These are phyloP conservation scores for Leccinum fibrillosum DNA, from an alignment of 768 basidiomycete species.

Conservation along the genomic window DNA sequence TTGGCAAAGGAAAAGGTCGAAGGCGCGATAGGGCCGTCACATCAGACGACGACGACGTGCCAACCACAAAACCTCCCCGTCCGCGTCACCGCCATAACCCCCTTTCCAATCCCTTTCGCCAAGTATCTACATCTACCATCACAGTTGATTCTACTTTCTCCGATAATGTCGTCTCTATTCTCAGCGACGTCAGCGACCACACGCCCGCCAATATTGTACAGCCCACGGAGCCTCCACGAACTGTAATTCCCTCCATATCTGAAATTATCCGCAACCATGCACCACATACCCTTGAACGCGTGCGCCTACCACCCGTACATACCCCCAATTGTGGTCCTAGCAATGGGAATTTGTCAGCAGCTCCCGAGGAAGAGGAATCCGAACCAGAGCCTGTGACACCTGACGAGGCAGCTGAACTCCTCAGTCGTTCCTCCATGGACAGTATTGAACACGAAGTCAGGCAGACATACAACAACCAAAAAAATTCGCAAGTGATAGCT, in stretches of 20 bases:
- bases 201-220: slow-evolving; percentile 12
- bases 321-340: slow-evolving; percentile 48
- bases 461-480: slow-evolving; percentile 63
- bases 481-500: slow-evolving; percentile 26
- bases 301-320: slow-evolving; percentile 44
- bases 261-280: slow-evolving; percentile 83
- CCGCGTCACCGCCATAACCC: slow-evolving; percentile 21
- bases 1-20: slow-evolving; percentile 47
- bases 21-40: slow-evolving; percentile 26
- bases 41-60: slow-evolving; percentile 54
- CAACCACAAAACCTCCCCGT: slow-evolving; percentile 16
- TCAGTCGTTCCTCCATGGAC: slow-evolving; percentile 84
- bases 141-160: slow-evolving; percentile 21
- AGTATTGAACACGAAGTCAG: slow-evolving; percentile 83
- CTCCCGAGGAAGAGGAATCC: slow-evolving; percentile 51
- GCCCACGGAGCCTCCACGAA: slow-evolving; percentile 37
- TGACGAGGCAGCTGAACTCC: slow-evolving; percentile 59
- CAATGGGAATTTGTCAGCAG: slow-evolving; percentile 40
- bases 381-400: slow-evolving; percentile 46
- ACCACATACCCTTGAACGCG: slow-evolving; percentile 50
- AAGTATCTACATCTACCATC: slow-evolving; percentile 30
- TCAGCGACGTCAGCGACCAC: slow-evolving; percentile 10
- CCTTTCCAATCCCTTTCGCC: slow-evolving; percentile 22
- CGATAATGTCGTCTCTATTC: slow-evolving; percentile 15
- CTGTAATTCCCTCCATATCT: slow-evolving; percentile 74